Evolutionary conservation across 768 basidiomycete genomes (phyloP).

Genomic region (Amanita muscaria): DNA sequence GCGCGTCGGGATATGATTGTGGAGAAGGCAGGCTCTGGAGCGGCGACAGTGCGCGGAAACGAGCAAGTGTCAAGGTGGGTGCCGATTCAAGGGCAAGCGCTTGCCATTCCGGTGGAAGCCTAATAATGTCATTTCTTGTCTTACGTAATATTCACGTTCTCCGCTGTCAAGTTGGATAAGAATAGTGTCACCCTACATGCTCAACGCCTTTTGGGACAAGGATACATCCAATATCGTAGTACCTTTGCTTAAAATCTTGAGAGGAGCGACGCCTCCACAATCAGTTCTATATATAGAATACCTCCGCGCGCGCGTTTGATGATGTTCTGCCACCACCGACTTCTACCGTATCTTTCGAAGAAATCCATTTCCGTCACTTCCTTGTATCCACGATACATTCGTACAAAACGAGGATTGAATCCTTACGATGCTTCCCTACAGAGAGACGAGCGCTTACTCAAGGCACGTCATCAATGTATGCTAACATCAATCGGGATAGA

Average conservation of each 20-base stretch:
- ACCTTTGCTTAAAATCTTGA: too few relatives aligned
- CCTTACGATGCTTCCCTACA: constrained; percentile 9
- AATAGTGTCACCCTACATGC: too few relatives aligned
- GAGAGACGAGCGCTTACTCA: constrained; percentile 21
- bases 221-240: too few relatives aligned
- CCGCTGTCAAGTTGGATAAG: too few relatives aligned
- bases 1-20: neutral
- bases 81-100: constrained; percentile 8
- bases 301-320: neutral
- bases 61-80: constrained; percentile 7
- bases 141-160: constrained; percentile 4
- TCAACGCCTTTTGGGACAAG: too few relatives aligned
- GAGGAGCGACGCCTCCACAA: too few relatives aligned
- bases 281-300: too few relatives aligned
- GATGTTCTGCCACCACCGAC: constrained; percentile 1
- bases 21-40: neutral
- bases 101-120: constrained; percentile 5
- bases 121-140: constrained; percentile 10
- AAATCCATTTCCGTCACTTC: neutral
- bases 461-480: constrained; percentile 10
- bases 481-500: neutral
- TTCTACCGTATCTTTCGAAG: neutral
- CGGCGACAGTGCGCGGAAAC: constrained; percentile 3
- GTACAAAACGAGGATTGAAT: constrained; percentile 15
- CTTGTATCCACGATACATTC: constrained; percentile 11